These are phyloP conservation scores for Aspergillus quadrilineatus DNA, from an alignment of 2,329 filamentous ascomycete genomes.

Conservation along the genomic window DNA sequence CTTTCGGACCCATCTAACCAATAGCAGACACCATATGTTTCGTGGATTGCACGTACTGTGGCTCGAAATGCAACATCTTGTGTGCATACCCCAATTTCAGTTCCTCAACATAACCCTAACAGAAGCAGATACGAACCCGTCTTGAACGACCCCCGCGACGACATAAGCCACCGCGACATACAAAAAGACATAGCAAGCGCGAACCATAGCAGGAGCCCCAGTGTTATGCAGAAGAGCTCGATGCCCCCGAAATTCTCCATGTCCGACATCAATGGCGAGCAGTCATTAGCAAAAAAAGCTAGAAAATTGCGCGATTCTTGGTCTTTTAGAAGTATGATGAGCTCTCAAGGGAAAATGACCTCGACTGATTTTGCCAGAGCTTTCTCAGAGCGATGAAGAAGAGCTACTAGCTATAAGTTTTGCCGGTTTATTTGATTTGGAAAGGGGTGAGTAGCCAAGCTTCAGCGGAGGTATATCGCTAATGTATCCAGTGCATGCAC, in stretches of 20 bases:
- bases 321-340: conserved; percentile 27
- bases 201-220: conserved; percentile 22
- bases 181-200: conserved; percentile 18
- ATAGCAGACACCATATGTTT: conserved; percentile 16
- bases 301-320: conserved; percentile 29
- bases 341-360: background rate
- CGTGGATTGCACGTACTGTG: conserved; percentile 24
- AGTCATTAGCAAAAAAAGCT: conserved; percentile 23
- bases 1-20: conserved; percentile 1
- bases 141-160: conserved; percentile 25
- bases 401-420: conserved; percentile 33
- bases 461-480: background rate
- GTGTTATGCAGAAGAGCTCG: conserved; percentile 19
- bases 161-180: conserved; percentile 18
- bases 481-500: conserved; percentile 26
- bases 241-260: conserved; percentile 18
- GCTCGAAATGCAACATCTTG: conserved; percentile 24
- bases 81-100: conserved; percentile 11
- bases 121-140: conserved; percentile 22
- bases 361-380: conserved; percentile 19
- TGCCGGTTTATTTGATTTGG: conserved; percentile 30
- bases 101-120: background rate
- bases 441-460: conserved; percentile 22
- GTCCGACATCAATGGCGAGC: conserved; percentile 16
- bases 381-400: conserved; percentile 30